Conservation (phyloP, 768 basidiomycete species). For the Russula olivacea region DNA sequence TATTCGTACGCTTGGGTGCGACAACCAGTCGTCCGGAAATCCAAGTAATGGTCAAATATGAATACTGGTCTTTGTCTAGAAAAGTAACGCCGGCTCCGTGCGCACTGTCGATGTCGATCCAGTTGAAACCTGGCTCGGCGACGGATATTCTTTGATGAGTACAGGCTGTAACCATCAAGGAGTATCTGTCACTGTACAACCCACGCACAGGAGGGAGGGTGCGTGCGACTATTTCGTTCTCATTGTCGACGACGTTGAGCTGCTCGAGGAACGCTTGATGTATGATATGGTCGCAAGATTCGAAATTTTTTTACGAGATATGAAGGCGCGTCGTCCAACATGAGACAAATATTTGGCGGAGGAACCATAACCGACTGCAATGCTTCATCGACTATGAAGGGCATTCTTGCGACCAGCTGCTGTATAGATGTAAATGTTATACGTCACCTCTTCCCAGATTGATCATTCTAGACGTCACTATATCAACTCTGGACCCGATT, state of each 20-base stretch:
- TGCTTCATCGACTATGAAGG: constrained; percentile 34
- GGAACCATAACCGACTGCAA: constrained; percentile 44
- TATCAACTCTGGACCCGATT: constrained; percentile 35
- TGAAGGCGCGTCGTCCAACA: constrained; percentile 37
- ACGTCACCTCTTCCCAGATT: constrained; percentile 23
- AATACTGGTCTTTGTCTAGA: constrained; percentile 55
- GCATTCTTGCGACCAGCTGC: constrained; percentile 32
- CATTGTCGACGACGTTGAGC: constrained; percentile 50
- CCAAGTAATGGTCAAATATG: constrained; percentile 50
- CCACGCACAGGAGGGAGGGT: constrained; percentile 40
- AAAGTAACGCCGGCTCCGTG: constrained; percentile 56
- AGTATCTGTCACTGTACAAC: no score
- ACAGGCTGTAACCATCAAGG: no score
- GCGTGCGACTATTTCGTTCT: constrained; percentile 47
- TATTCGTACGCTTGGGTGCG: constrained; percentile 41
- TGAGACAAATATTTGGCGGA: constrained; percentile 52
- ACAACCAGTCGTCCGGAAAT: no score
- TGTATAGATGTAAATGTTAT: constrained; percentile 35
- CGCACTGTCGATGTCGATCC: constrained; percentile 40
- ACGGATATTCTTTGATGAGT: constrained; percentile 30
- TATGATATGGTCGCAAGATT: constrained; percentile 39
- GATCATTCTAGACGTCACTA: constrained; percentile 49
- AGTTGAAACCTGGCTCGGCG: constrained; percentile 44
- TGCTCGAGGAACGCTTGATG: constrained; percentile 51
- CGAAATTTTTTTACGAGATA: constrained; percentile 29